Conservation (phyloP, 768 basidiomycete genomes). For the Wakefieldia striispora region DNA sequence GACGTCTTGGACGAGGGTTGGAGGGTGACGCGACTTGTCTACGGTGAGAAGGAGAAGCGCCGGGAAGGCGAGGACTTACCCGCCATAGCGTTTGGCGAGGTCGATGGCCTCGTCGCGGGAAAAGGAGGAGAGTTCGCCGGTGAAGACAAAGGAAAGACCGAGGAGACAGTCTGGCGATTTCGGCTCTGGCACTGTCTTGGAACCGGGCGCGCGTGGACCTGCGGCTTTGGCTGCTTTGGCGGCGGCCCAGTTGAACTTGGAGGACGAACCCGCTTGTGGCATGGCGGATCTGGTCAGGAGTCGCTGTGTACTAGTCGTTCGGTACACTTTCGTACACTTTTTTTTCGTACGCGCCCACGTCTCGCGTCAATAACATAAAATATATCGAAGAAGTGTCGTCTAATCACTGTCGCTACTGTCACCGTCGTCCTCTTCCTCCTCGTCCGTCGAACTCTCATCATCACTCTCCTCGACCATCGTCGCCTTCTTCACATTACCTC, state of each 20-base stretch:
- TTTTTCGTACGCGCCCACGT: too few species aligned
- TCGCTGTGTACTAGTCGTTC: too few species aligned
- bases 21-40: constrained; percentile 70
- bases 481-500: constrained; percentile 75
- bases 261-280: background rate
- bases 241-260: constrained; percentile 44
- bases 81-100: constrained; percentile 90
- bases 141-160: constrained; percentile 92
- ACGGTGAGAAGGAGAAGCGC: too few species aligned
- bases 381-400: background rate
- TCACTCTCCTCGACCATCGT: constrained; percentile 38
- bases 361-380: too few species aligned
- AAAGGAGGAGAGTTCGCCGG: constrained; percentile 85
- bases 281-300: too few species aligned
- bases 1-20: constrained; percentile 90
- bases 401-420: constrained; percentile 28
- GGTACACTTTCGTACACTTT: too few species aligned
- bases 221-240: constrained; percentile 60
- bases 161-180: constrained; percentile 80
- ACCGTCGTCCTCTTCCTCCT: constrained; percentile 26
- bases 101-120: constrained; percentile 86
- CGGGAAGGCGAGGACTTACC: too few species aligned
- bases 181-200: constrained; percentile 61
- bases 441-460: constrained; percentile 31
- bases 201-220: constrained; percentile 55